phyloP scores from a whole-genome alignment of 148 eudicot genomes.

The Rhododendron ferrugineum region DNA sequence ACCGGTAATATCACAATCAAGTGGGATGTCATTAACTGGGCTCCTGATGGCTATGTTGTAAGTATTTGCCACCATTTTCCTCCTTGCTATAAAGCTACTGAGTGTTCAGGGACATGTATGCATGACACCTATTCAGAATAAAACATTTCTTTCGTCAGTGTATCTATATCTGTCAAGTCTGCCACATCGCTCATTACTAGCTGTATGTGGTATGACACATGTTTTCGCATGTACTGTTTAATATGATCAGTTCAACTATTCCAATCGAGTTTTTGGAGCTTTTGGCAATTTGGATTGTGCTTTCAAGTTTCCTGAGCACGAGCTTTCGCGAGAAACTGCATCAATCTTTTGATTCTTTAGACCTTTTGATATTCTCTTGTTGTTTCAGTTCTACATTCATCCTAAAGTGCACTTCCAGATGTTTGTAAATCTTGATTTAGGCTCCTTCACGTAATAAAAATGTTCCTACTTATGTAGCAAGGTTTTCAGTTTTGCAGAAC shows the following conservation, averaged over 20 bases:
- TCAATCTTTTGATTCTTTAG: not conserved
- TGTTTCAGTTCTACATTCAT: not conserved
- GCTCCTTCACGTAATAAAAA: not conserved
- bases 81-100: not conserved
- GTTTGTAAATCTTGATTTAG: not conserved
- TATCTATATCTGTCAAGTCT: not conserved
- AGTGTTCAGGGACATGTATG: not conserved
- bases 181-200: not conserved
- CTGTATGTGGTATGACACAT: not conserved
- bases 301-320: not conserved
- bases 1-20: conserved; percentile 81
- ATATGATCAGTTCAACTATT: not conserved
- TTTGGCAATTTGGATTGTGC: not conserved
- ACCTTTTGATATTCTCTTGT: not conserved
- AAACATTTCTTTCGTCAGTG: not conserved
- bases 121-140: not conserved
- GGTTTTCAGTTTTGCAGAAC: not conserved
- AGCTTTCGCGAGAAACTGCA: not conserved
- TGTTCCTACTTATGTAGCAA: not conserved
- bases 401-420: not conserved
- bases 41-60: conserved; percentile 83
- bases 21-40: conserved; percentile 82
- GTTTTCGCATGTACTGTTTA: not conserved
- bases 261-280: not conserved
- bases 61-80: conserved; percentile 24